phyloP scores from a whole-genome alignment of 345 rosid species.

The Syzygium jambos region DNA sequence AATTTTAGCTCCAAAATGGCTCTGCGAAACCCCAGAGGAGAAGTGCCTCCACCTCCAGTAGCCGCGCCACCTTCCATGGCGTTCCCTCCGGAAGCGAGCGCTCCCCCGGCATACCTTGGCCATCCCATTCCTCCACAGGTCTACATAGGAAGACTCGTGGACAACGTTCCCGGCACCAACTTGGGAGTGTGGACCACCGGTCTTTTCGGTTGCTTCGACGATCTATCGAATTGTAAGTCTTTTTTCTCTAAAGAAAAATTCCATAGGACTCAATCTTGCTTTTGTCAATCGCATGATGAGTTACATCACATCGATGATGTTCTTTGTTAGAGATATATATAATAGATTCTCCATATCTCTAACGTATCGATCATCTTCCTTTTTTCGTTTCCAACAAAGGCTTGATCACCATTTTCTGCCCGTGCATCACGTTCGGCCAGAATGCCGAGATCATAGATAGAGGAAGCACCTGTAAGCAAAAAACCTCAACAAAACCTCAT shows the following conservation, averaged over 20 bases:
- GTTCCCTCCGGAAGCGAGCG: background rate
- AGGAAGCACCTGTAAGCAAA: conserved; percentile 9
- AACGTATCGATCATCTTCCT: background rate
- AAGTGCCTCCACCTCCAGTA: background rate
- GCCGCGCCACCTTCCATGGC: background rate
- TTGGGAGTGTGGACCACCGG: conserved; percentile 6
- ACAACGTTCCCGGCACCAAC: background rate
- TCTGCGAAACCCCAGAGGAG: background rate
- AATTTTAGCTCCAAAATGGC: background rate
- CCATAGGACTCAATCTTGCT: background rate
- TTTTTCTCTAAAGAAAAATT: background rate
- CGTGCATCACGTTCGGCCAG: conserved; percentile 17
- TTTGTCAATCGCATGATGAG: background rate
- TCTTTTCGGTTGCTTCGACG: conserved; percentile 14
- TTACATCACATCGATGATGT: background rate
- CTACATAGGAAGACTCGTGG: background rate
- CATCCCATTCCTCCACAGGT: background rate
- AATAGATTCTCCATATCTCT: background rate
- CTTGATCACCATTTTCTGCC: conserved; percentile 4
- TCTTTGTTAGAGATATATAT: background rate
- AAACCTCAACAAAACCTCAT: background rate
- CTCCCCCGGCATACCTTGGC: background rate
- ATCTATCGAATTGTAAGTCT: conserved; percentile 4
- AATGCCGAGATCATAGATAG: conserved; percentile 14
- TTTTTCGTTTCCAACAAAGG: background rate